phyloP scores from a whole-genome alignment of 2,329 filamentous ascomycete genomes.

The Raffaelea ambrosiae region DNA sequence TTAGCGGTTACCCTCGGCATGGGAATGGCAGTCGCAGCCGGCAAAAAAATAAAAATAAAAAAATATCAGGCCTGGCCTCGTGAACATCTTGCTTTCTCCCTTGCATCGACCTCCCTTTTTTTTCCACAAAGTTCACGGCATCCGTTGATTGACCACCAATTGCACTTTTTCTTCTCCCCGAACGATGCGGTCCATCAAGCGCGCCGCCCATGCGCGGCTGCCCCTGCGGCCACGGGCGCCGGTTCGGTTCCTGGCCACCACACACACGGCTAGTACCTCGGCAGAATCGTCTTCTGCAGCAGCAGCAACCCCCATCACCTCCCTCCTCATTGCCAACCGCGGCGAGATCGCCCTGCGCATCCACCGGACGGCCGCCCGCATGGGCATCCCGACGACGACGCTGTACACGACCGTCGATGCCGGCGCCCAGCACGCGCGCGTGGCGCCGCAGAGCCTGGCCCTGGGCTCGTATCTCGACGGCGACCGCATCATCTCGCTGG shows the following conservation, averaged over 20 bases:
- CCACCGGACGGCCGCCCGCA: conserved; percentile 73
- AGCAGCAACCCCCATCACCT: conserved; percentile 49
- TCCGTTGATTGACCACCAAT: background rate
- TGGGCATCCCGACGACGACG: conserved; percentile 88
- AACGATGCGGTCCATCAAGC: conserved; percentile 48
- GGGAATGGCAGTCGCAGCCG: conserved; percentile 1
- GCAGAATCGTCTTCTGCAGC: background rate
- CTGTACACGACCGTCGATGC: conserved; percentile 92
- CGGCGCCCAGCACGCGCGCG: conserved; percentile 76
- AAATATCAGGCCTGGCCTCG: no score
- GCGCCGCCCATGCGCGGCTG: conserved; percentile 36
- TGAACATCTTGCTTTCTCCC: no score
- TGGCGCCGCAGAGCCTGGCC: conserved; percentile 74
- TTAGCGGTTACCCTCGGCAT: conserved; percentile 13
- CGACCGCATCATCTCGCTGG: conserved; percentile 81
- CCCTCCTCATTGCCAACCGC: conserved; percentile 90
- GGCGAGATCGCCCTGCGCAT: conserved; percentile 96
- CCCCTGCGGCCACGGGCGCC: conserved; percentile 19
- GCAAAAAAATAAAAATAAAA: conserved; percentile 1
- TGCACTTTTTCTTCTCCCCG: background rate
- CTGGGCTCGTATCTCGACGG: conserved; percentile 89
- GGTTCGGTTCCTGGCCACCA: conserved; percentile 5
- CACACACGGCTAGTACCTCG: conserved; percentile 4
- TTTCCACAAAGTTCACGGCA: background rate
- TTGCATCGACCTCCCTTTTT: no score